Base-by-base conservation (phyloP, 1,284 basidiomycete species). In the Agroathelia rolfsii region DNA sequence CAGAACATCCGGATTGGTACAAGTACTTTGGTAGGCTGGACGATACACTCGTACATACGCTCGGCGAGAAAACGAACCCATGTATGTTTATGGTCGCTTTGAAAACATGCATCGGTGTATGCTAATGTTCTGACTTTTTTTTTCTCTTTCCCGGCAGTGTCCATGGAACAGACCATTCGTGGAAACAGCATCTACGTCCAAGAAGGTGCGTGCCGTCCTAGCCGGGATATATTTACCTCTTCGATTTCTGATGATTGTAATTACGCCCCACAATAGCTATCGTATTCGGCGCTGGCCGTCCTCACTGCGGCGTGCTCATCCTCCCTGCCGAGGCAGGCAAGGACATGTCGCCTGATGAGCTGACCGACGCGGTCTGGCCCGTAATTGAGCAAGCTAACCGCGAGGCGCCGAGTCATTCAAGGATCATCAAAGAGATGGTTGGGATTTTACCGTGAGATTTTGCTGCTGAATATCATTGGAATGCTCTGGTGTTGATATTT, bases 21-120 rank as follows among this genome's bases (percentile, higher is more conserved):
- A 69, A 69, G 41, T 73, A 72, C 35, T 55, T 73, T 24, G 76
- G 76, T 2, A 54, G 76, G 14, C 50, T 72, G 25, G 76, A 79
- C 42, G 76, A 78, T 41, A 74, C 72, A 0, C 56, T 72, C 3
- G 64, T 70, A 6, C 61, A 61, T 44, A 50, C 56, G 1, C 53
- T 65, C 9, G 71, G 72, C 6, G 69, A 76, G 51, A 75, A 76
- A 55, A 71, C 70, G 5, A 72, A 72, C 41, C 70, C 72, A 2
- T 44, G 61, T 46, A 40, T 7, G 14, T 32, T 10, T 17, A 6
- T 22, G 15, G 9, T 18, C 16, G 6, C 16, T 30, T 14, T 6
- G 16, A 20, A 12, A 8, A 10, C 11, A 9, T 8, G 15, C 29
- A 20, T 20, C 10, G 14, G 10, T 15, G 8, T 9, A 30, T 21